phyloP scores from a whole-genome alignment of 805 yeast genomes.

The Monosporozyma solicola region DNA sequence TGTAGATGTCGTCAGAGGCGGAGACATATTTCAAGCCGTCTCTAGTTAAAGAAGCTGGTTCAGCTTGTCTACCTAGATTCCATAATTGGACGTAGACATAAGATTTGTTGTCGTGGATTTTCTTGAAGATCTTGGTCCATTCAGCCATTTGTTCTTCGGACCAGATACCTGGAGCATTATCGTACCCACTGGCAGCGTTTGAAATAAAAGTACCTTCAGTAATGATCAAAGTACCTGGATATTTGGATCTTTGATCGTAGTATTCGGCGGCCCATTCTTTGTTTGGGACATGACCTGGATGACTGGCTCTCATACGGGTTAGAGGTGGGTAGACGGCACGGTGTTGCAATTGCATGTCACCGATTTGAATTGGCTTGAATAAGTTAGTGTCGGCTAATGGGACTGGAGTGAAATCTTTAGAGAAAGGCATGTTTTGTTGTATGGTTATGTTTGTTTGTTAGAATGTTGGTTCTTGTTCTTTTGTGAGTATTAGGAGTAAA shows the following conservation, averaged over 20 bases:
- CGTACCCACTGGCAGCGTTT: slow-evolving; percentile 34
- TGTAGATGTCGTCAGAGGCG: slow-evolving; percentile 33
- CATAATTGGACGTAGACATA: slow-evolving; percentile 43
- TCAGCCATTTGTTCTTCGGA: slow-evolving; percentile 37
- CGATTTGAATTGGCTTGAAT: slow-evolving; percentile 40
- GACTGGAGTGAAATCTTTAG: slow-evolving; percentile 19
- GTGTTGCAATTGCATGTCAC: slow-evolving; percentile 30
- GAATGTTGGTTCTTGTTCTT: slow-evolving; percentile 31
- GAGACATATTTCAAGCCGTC: slow-evolving; percentile 33
- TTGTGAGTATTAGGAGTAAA: not conserved
- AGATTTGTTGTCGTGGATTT: slow-evolving; percentile 43
- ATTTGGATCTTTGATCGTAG: slow-evolving; percentile 45
- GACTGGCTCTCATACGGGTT: slow-evolving; percentile 35
- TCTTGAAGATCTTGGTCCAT: slow-evolving; percentile 42
- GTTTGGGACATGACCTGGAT: slow-evolving; percentile 35
- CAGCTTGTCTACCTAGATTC: slow-evolving; percentile 38
- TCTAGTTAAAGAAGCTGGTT: slow-evolving; percentile 31
- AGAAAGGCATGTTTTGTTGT: slow-evolving; percentile 26
- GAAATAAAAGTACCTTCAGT: slow-evolving; percentile 53
- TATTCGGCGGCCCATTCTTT: slow-evolving; percentile 39
- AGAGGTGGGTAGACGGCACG: slow-evolving; percentile 38
- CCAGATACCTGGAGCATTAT: slow-evolving; percentile 43
- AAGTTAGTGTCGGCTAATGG: slow-evolving; percentile 30
- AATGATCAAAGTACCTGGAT: slow-evolving; percentile 50
- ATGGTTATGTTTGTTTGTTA: slow-evolving; percentile 17